Base-by-base conservation (phyloP, 352 stramenopile genomes). In the Pythium pectinolyticum region DNA sequence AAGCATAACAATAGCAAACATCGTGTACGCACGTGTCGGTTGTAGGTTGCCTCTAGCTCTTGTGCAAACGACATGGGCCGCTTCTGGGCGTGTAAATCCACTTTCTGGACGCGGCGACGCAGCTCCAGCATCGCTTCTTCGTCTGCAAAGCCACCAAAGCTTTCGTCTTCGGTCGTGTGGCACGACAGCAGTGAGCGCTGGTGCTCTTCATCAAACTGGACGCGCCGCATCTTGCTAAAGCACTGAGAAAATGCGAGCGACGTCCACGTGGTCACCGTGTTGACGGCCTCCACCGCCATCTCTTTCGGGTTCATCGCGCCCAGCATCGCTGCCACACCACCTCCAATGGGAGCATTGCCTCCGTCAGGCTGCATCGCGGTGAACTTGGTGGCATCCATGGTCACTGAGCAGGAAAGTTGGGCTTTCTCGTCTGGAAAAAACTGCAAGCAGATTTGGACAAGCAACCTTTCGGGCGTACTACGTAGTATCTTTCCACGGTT, bases 121-220 rank as follows among this genome's bases (percentile, higher is more conserved):
- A 92, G 70, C 71, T 92, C 82, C 40, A 88, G 68, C 76, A 88
- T 88, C 19, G 78, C 80, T 2, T 78, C 75, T 60, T 88, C 77
- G 0, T 79, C 77, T 32, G 81, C 72, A 28, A 64, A 70, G 50
- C 40, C 34, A n/a, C 35, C 55, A 17, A 69, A 53, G 49, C 74
- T 71, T 51, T 75, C 72, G 27, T 84, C 74, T 5, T 82, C 73
- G 37, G 70, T 73, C 35, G 63, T 66, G 61, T 80, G 70, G 56
- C 72, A 80, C 49, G 77, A 88, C 6, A 90, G 74, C 34, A 92
- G 66, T 55, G 83, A 82, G 20, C 80, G 75, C 66, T 89, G 73
- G 48, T 90, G 78, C 64, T 92, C 83, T 41, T 89, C 74, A 50
- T 88, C 76, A 60, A 92, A 92, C 61, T 92, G 80, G 34, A 65